A percentile compares a stretch with the other conserved stretches of the same genome.
Conservation (phyloP, 441 rosid species). For the Corymbia calophylla region DNA sequence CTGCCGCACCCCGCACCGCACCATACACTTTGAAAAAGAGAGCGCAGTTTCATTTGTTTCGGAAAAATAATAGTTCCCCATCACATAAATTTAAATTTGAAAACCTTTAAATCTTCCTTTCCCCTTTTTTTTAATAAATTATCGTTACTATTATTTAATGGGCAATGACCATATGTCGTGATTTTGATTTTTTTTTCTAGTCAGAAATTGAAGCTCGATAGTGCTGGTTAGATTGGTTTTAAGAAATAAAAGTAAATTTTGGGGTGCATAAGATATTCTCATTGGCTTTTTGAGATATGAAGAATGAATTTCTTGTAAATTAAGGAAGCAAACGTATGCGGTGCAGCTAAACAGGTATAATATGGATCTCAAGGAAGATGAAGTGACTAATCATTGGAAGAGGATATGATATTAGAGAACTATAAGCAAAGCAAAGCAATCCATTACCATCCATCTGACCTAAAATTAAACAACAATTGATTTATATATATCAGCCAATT, state of each 20-base stretch:
- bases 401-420: not conserved
- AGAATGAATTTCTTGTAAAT: not conserved
- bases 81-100: not conserved
- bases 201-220: not conserved
- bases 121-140: not conserved
- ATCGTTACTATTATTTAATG: not conserved
- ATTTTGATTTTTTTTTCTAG: not conserved
- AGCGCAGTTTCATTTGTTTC: not conserved
- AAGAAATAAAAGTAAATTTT: not conserved
- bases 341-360: not conserved
- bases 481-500: not conserved
- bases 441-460: not conserved
- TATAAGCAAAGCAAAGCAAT: not conserved
- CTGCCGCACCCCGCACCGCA: not conserved
- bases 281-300: not conserved
- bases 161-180: not conserved
- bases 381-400: not conserved
- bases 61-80: not conserved
- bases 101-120: not conserved
- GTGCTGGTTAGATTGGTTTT: not conserved
- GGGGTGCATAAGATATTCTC: not conserved
- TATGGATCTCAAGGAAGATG: not conserved
- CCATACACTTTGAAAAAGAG: not conserved
- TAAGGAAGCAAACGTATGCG: not conserved
- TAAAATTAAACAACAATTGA: not conserved